Conservation (phyloP, 768 basidiomycete genomes). For the Boletellus ananas region DNA sequence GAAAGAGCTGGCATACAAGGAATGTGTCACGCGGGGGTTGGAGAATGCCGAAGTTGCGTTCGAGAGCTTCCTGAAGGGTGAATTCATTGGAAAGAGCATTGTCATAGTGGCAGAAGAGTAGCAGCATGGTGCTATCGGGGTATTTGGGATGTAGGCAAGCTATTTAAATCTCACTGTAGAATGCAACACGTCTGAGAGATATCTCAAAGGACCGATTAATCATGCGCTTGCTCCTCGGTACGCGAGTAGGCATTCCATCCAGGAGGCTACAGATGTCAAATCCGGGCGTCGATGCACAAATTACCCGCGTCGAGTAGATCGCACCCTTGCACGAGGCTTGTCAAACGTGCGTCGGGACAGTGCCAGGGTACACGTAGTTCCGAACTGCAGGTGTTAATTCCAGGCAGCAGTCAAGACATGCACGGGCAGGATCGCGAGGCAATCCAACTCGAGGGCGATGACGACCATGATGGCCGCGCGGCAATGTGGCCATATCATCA, state of each 20-base stretch:
- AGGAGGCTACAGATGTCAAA: too few relatives aligned
- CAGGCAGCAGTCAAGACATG: too few relatives aligned
- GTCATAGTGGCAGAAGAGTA: constrained; percentile 6
- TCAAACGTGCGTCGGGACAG: constrained; percentile 2
- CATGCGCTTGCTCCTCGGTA: background rate
- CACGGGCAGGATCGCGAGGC: too few relatives aligned
- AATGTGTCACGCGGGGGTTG: constrained; percentile 45
- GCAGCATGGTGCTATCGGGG: too few relatives aligned
- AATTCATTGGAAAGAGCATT: constrained; percentile 6
- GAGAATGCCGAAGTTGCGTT: constrained; percentile 25
- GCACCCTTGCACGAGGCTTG: constrained; percentile 1
- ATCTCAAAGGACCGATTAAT: background rate
- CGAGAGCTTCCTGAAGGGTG: background rate
- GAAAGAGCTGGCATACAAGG: constrained; percentile 45
- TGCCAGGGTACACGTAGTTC: background rate
- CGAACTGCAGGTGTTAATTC: background rate
- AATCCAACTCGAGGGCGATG: too few relatives aligned
- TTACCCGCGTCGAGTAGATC: too few relatives aligned
- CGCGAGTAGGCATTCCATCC: background rate
- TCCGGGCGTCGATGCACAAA: background rate
- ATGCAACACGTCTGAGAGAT: too few relatives aligned
- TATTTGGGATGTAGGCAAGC: too few relatives aligned
- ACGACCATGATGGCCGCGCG: too few relatives aligned
- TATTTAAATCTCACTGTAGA: too few relatives aligned
- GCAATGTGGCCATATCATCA: too few relatives aligned